Base-by-base conservation (phyloP, 768 basidiomycete species). In the Tulasnella sp. region DNA sequence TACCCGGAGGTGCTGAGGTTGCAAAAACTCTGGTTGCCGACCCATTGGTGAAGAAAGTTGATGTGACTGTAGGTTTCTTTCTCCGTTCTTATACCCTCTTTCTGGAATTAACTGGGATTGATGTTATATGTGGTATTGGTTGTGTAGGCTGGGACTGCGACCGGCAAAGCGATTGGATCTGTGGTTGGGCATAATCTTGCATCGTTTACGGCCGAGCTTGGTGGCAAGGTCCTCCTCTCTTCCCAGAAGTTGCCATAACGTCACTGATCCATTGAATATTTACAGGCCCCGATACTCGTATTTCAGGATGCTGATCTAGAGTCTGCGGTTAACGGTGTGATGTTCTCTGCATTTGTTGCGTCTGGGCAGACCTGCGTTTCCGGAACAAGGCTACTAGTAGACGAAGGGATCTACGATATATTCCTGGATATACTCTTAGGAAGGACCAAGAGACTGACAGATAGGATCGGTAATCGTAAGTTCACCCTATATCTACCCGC, bases 291-390 rank as follows among this genome's bases (percentile, higher is more conserved):
- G 0, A 79, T 91, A 41, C 65, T 91, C 9, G 73, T 91, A 8
- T 91, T 90, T 64, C 72, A 82, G 49, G 86, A 92, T 65, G 82
- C 86, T 6, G 83, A 90, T 63, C 63, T 87, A 49, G 61, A 70
- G 19, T 75, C 78, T n/a, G 83, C 88, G 0, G 83, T 86, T 19
- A 90, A 91, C 61, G 89, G 89, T 15, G 79, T 78, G 5, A 83
- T 86, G 0, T 91, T 92, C 64, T 83, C 86, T 8, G 79, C 83
- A 0, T 92, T 91, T 63, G 72, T 92, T 49, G 89, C 89, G 1
- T 87, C 86, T 21, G 89, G 89, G 2, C 89, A 92, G 70, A 90
- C 88, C 7, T 90, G 88, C 59, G 83, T 91, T n/a, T 90, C 88
- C 1, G 88, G 86, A n/a, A 82, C 86, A 11, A 78, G 88, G n/a